Percentiles rank a stretch among this genome's conserved stretches.
These are phyloP conservation scores for Sphagnum contortum DNA, from an alignment of 225 moss, liverwort and hornwort genomes.

Conservation along the genomic window DNA sequence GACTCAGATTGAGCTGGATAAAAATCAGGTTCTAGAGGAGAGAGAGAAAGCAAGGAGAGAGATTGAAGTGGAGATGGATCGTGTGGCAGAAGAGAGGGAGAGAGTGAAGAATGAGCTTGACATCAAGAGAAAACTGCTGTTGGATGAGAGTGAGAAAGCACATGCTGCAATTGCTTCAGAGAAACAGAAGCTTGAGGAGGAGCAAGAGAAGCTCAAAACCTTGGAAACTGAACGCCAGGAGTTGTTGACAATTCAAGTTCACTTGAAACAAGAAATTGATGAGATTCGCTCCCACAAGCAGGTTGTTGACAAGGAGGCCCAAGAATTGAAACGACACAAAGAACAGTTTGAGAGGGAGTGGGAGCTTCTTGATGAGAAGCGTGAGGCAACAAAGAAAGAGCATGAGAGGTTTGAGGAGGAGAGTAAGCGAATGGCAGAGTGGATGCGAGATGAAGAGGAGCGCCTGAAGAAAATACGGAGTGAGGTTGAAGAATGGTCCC, in stretches of 20 bases:
- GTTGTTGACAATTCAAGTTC: conserved; percentile 59
- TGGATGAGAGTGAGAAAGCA: conserved; percentile 47
- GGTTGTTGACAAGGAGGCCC: conserved; percentile 56
- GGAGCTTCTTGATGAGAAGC: conserved; percentile 93
- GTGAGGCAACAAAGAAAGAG: conserved; percentile 74
- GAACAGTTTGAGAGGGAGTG: conserved; percentile 88
- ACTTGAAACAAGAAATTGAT: conserved; percentile 83
- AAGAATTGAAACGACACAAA: conserved; percentile 80
- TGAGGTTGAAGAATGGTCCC: conserved; percentile 67
- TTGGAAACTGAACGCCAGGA: conserved; percentile 81
- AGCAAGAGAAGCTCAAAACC: conserved; percentile 76
- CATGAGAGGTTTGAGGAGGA: conserved; percentile 75
- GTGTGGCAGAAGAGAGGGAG: conserved; percentile 40
- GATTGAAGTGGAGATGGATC: conserved; percentile 37
- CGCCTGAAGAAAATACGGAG: conserved; percentile 61
- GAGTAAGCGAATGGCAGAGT: conserved; percentile 73
- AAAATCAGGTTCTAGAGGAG: conserved; percentile 29
- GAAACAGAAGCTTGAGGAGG: conserved; percentile 64
- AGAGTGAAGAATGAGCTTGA: conserved; percentile 35
- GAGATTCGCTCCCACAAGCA: conserved; percentile 87
- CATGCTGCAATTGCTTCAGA: conserved; percentile 46
- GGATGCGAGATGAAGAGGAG: conserved; percentile 82
- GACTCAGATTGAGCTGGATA: conserved; percentile 38
- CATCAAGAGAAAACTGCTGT: conserved; percentile 42
- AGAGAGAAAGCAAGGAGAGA: conserved; percentile 32